phyloP scores from a whole-genome alignment of 2,329 filamentous ascomycete genomes.

The Emergomyces orientalis region DNA sequence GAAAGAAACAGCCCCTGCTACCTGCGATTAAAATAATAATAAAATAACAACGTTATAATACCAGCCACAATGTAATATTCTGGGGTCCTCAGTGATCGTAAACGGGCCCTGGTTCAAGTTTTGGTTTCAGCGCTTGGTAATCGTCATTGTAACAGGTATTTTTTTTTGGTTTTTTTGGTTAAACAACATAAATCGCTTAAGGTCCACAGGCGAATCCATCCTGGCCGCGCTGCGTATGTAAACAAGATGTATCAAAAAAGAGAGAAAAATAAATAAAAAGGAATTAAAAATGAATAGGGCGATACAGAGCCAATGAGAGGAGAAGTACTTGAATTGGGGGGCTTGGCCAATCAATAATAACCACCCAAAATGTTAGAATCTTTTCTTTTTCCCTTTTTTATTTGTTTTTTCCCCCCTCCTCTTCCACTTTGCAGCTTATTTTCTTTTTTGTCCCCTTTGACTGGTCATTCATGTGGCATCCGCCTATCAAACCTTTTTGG shows the following conservation, averaged over 20 bases:
- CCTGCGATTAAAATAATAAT: background rate
- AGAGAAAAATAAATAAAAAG: background rate
- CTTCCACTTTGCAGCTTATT: background rate
- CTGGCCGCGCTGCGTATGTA: too few relatives aligned
- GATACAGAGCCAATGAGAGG: background rate
- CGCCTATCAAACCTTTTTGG: background rate
- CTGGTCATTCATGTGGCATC: background rate
- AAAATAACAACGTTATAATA: too few relatives aligned
- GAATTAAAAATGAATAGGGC: background rate
- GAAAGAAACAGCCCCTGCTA: background rate
- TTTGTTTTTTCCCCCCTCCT: background rate
- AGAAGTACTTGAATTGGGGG: background rate
- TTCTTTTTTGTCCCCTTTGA: background rate
- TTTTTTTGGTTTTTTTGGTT: too few relatives aligned
- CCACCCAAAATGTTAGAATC: background rate
- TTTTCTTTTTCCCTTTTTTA: background rate
- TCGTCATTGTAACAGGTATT: background rate
- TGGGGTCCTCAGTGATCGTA: too few relatives aligned
- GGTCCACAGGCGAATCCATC: too few relatives aligned
- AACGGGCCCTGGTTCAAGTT: background rate
- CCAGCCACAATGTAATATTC: background rate
- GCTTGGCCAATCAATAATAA: background rate
- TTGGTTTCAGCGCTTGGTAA: background rate
- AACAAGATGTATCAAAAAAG: background rate
- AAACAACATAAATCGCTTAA: too few relatives aligned